Evolutionary conservation across 2,329 filamentous ascomycete genomes (phyloP).

Genomic region (Furcasterigmium sp.): DNA sequence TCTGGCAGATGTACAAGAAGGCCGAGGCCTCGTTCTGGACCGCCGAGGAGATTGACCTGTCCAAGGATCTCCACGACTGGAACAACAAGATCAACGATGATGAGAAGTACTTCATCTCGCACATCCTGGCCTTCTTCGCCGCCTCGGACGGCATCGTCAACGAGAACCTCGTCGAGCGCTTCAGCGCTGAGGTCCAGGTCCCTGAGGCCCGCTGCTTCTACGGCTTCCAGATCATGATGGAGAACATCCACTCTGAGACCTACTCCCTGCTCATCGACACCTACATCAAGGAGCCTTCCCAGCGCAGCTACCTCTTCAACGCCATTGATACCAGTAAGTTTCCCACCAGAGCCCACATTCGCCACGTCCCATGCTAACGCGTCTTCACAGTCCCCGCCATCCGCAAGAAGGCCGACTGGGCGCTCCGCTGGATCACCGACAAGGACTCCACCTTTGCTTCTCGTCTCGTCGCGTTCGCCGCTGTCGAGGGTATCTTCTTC

Average conservation of each 20-base stretch:
- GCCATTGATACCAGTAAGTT: conserved; percentile 90
- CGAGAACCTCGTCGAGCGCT: conserved; percentile 97
- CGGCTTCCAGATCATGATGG: conserved; percentile 99
- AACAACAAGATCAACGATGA: conserved; percentile 96
- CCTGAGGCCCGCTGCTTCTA: conserved; percentile 99
- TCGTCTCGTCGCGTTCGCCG: conserved; percentile 93
- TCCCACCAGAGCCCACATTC: background rate
- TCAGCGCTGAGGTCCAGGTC: conserved; percentile 94
- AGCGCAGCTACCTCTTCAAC: conserved; percentile 93
- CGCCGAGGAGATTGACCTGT: conserved; percentile 97
- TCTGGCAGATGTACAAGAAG: conserved; percentile 99
- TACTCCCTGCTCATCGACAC: conserved; percentile 99
- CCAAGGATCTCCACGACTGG: conserved; percentile 99
- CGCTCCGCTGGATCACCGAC: conserved; percentile 89
- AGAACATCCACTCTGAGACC: conserved; percentile 99
- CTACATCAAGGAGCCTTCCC: conserved; percentile 96
- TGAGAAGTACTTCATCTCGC: conserved; percentile 96
- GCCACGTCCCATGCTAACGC: background rate
- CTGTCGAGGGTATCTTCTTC: conserved; percentile 99
- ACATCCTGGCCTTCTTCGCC: conserved; percentile 98
- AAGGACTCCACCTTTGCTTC: conserved; percentile 91
- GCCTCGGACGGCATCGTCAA: conserved; percentile 99
- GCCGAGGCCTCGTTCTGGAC: conserved; percentile 99
- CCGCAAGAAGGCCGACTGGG: conserved; percentile 98
- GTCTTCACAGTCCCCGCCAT: conserved; percentile 76